Evolutionary conservation across 495 filamentous ascomycete species (phyloP).

Genomic region (Penicillium taxi): DNA sequence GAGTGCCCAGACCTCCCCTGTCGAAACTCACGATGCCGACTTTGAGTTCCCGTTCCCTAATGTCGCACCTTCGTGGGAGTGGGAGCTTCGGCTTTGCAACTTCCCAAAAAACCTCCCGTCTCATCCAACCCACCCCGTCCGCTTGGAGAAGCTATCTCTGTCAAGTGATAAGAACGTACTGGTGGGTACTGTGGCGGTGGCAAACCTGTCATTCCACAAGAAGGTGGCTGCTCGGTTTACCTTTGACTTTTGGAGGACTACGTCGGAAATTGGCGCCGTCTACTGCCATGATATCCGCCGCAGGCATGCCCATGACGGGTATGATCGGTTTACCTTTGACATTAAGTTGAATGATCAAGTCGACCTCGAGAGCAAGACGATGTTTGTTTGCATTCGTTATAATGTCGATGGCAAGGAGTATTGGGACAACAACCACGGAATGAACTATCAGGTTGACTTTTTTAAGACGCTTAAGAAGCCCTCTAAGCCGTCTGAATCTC

Average conservation of each 20-base stretch:
- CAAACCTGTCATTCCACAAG: slow-evolving; percentile 89
- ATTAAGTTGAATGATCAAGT: slow-evolving; percentile 88
- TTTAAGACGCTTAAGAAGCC: slow-evolving; percentile 57
- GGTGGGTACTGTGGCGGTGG: slow-evolving; percentile 72
- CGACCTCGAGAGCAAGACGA: slow-evolving; percentile 80
- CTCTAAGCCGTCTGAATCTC: slow-evolving; percentile 40
- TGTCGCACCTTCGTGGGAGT: slow-evolving; percentile 56
- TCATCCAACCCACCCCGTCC: slow-evolving; percentile 55
- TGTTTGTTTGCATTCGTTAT: slow-evolving; percentile 90
- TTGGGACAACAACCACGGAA: slow-evolving; percentile 86
- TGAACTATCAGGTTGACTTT: slow-evolving; percentile 93
- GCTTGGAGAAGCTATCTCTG: slow-evolving; percentile 76
- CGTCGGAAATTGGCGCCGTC: slow-evolving; percentile 85
- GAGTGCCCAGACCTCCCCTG: slow-evolving; percentile 89
- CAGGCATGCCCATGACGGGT: slow-evolving; percentile 56
- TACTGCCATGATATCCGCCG: slow-evolving; percentile 72
- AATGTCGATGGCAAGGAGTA: slow-evolving; percentile 74
- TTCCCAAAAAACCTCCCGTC: slow-evolving; percentile 65
- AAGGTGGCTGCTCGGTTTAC: slow-evolving; percentile 84
- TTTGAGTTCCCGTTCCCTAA: slow-evolving; percentile 75
- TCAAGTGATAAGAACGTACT: slow-evolving; percentile 79
- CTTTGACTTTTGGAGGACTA: slow-evolving; percentile 96
- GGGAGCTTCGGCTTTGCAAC: slow-evolving; percentile 78
- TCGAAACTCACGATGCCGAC: slow-evolving; percentile 75
- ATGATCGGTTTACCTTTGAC: slow-evolving; percentile 85